Conservation (phyloP, 2,329 filamentous ascomycete species). For the Talaromyces sp. region DNA sequence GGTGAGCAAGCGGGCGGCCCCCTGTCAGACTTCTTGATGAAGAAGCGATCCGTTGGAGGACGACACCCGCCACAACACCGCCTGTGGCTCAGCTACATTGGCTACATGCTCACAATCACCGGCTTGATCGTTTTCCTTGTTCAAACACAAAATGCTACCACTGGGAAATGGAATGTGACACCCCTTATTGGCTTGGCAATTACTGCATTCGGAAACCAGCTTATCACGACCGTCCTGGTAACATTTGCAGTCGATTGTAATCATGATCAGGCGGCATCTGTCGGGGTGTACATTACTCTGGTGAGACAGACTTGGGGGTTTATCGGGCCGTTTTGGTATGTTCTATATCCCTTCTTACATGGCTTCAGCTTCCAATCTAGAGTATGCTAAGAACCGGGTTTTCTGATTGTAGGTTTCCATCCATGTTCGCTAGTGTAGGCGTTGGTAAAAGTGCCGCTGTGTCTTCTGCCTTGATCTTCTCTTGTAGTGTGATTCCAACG, state of each 20-base stretch:
- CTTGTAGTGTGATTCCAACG: neutral
- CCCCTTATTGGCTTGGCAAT: constrained; percentile 55
- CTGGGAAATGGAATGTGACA: constrained; percentile 51
- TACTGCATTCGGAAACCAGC: neutral
- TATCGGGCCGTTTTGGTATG: neutral
- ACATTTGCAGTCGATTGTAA: neutral
- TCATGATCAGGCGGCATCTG: neutral
- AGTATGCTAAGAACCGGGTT: neutral
- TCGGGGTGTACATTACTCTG: neutral
- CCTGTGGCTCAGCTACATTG: neutral
- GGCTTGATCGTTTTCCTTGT: constrained; percentile 57
- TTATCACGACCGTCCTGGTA: neutral
- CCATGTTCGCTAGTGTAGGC: neutral
- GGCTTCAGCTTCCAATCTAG: neutral
- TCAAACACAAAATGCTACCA: constrained; percentile 44
- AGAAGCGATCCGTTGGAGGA: neutral
- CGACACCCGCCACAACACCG: neutral
- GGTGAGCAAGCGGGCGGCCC: constrained; percentile 59
- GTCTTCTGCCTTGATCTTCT: neutral
- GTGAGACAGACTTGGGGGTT: neutral
- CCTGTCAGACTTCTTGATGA: constrained; percentile 51
- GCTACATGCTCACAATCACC: constrained; percentile 35
- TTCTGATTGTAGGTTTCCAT: neutral
- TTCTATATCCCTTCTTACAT: neutral
- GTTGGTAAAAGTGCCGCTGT: neutral